A percentile compares a stretch with the other conserved stretches of the same genome.
Evolutionary conservation across 1,284 basidiomycete species (phyloP).

Genomic region (Waitea zeae): DNA sequence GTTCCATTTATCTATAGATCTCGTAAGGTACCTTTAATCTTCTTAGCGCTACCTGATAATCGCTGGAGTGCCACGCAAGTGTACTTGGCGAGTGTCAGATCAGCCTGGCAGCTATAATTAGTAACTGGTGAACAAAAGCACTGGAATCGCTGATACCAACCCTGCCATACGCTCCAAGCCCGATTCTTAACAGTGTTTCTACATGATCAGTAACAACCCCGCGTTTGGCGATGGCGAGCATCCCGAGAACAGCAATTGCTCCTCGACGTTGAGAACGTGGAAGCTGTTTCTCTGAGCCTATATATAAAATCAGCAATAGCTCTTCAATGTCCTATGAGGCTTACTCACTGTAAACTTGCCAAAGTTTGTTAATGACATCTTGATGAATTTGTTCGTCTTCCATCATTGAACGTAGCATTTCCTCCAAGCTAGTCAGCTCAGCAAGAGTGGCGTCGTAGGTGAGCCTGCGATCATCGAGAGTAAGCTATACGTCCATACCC

Average conservation of each 20-base stretch:
- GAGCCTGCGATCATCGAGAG: conserved; percentile 29
- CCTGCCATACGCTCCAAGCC: conserved; percentile 77
- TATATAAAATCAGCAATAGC: not conserved
- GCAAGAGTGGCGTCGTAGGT: conserved; percentile 88
- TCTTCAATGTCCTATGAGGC: not conserved
- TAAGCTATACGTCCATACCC: no score
- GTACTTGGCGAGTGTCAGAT: conserved; percentile 82
- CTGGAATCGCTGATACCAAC: conserved; percentile 17
- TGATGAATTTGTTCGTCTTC: conserved; percentile 65
- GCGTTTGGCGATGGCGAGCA: conserved; percentile 80
- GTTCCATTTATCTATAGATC: not conserved
- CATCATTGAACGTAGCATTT: conserved; percentile 94
- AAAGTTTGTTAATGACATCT: conserved; percentile 81
- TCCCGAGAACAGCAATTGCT: conserved; percentile 88
- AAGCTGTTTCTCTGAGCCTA: conserved; percentile 58
- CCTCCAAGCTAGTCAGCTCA: conserved; percentile 90
- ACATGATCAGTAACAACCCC: conserved; percentile 80
- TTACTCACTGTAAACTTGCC: conserved; percentile 84
- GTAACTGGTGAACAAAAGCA: not conserved
- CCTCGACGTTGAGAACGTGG: conserved; percentile 79
- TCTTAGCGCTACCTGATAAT: conserved; percentile 88
- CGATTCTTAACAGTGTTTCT: conserved; percentile 74
- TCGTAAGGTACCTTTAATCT: conserved; percentile 69
- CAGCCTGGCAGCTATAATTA: conserved; percentile 31
- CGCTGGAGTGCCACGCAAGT: conserved; percentile 89